phyloP scores from a whole-genome alignment of 129 eudicot species.

The Silybum marianum region DNA sequence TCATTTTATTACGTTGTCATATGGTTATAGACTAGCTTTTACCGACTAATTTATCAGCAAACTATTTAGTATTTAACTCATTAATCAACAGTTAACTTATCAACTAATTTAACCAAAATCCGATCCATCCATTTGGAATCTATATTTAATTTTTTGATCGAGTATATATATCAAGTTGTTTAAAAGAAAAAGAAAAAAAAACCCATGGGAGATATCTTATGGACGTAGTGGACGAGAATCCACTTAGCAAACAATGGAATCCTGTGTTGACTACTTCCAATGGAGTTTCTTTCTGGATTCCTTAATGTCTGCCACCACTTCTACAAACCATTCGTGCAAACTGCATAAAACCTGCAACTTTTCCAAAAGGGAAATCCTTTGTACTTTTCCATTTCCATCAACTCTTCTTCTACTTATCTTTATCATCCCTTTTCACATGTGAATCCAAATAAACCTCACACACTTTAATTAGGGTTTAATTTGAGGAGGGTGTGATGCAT shows the following conservation, averaged over 20 bases:
- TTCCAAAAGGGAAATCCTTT: background rate
- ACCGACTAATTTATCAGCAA: too few species aligned
- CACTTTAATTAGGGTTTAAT: too few species aligned
- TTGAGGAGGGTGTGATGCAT: too few species aligned
- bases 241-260: background rate
- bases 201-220: background rate
- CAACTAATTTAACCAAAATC: too few species aligned
- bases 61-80: too few species aligned
- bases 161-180: background rate
- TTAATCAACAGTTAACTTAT: too few species aligned
- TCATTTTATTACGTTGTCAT: too few species aligned
- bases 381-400: background rate
- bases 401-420: background rate
- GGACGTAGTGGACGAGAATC: background rate
- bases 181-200: too few species aligned
- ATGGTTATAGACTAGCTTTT: too few species aligned
- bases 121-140: too few species aligned
- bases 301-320: slow-evolving; percentile 30
- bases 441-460: background rate
- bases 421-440: background rate
- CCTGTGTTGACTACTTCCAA: background rate
- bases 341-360: slow-evolving; percentile 27
- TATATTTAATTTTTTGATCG: too few species aligned
- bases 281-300: slow-evolving; percentile 22
- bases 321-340: slow-evolving; percentile 28